phyloP scores from a whole-genome alignment of 495 filamentous ascomycete genomes.

The Neurospora intermedia region DNA sequence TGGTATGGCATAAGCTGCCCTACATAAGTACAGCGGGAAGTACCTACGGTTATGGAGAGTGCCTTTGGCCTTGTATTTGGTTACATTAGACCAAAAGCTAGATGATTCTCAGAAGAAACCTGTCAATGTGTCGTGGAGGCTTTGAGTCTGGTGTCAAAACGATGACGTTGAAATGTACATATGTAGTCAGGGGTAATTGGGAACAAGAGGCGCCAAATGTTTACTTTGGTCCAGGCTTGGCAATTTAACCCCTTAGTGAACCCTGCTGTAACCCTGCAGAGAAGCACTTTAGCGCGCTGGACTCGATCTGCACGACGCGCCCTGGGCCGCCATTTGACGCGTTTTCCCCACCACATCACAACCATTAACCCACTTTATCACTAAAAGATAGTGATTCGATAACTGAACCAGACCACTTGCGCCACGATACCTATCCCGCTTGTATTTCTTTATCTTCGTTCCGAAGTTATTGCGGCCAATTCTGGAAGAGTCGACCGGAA shows the following conservation, averaged over 20 bases:
- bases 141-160: not conserved
- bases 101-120: not conserved
- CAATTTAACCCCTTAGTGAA: not conserved
- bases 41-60: not conserved
- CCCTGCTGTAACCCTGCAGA: not conserved
- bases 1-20: not conserved
- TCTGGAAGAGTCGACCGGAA: not conserved
- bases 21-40: not conserved
- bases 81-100: not conserved
- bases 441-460: too few relatives aligned
- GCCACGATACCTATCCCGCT: not conserved
- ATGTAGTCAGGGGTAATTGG: not conserved
- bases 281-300: not conserved
- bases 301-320: constrained; percentile 1
- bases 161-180: not conserved
- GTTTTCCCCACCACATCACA: constrained; percentile 15
- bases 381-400: not conserved
- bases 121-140: not conserved
- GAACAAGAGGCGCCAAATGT: not conserved
- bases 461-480: not conserved
- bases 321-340: constrained; percentile 3
- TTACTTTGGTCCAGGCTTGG: not conserved
- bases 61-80: not conserved
- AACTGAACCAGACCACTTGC: not conserved
- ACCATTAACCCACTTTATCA: not conserved